Conservation (phyloP, 495 filamentous ascomycete species). For the Talaromyces trachyspermus region DNA sequence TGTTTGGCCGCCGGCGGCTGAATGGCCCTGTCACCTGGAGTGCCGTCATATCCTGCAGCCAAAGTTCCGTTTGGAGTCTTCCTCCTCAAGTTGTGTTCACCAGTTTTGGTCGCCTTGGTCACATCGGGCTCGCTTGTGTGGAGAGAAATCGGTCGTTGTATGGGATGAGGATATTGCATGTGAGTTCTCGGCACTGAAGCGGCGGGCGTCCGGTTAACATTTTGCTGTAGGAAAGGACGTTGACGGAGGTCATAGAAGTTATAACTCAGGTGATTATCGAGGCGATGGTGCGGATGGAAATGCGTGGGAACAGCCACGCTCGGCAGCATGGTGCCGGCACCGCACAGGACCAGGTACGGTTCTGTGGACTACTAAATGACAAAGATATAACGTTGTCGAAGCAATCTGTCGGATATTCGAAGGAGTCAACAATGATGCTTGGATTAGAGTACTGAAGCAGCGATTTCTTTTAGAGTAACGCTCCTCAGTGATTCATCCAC, state of each 20-base stretch:
- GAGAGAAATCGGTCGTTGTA: constrained; percentile 30
- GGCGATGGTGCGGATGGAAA: constrained; percentile 39
- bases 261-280: constrained; percentile 25
- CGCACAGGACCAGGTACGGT: not conserved
- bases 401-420: not conserved
- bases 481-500: constrained; percentile 28
- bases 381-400: constrained; percentile 9
- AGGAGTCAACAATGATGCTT: not conserved
- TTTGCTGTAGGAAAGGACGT: constrained; percentile 17
- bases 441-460: constrained; percentile 15
- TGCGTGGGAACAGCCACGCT: constrained; percentile 36
- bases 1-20: constrained; percentile 81
- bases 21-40: constrained; percentile 62
- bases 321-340: constrained; percentile 32
- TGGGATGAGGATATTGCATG: constrained; percentile 36
- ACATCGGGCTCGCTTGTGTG: constrained; percentile 19
- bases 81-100: constrained; percentile 76
- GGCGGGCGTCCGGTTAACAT: constrained; percentile 20
- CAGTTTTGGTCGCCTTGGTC: constrained; percentile 19
- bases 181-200: constrained; percentile 27
- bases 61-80: constrained; percentile 94
- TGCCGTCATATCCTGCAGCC: constrained; percentile 89
- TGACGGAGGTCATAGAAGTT: constrained; percentile 23
- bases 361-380: constrained; percentile 5
- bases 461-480: constrained; percentile 20